Conservation (phyloP, 2,329 filamentous ascomycete genomes). For the Whalleya microplaca region DNA sequence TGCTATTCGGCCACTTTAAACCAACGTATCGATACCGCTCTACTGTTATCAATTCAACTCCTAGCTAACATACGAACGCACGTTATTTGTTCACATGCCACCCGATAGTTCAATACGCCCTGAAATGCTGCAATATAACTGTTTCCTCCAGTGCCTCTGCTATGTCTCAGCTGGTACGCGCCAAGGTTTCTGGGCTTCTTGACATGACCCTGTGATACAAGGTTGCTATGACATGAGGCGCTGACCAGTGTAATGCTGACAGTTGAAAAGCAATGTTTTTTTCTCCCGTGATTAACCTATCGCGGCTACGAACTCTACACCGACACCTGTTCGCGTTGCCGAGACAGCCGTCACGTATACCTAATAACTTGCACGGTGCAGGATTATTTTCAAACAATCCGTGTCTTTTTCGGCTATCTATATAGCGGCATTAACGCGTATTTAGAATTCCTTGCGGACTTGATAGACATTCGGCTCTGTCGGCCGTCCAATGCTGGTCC, state of each 20-base stretch:
- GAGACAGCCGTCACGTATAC: conserved; percentile 23
- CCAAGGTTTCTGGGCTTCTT: conserved; percentile 10
- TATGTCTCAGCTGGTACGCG: conserved; percentile 15
- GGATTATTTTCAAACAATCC: not conserved
- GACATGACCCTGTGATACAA: conserved; percentile 5
- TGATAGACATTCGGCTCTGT: too few species aligned
- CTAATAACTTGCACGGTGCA: not conserved
- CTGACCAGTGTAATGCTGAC: conserved; percentile 23
- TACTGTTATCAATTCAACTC: not conserved
- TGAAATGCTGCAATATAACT: conserved; percentile 2
- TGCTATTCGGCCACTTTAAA: not conserved
- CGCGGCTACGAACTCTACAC: conserved; percentile 20
- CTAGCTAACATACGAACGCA: too few species aligned
- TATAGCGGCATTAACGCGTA: not conserved
- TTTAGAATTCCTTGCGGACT: not conserved
- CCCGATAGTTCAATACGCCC: not conserved
- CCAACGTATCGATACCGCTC: not conserved
- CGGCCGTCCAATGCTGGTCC: not conserved
- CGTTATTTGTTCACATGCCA: not conserved
- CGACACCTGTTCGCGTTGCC: conserved; percentile 15
- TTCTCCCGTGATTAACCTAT: conserved; percentile 16
- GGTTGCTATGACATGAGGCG: conserved; percentile 16
- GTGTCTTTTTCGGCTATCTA: not conserved
- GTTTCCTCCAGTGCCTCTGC: conserved; percentile 6
- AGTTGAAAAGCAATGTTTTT: conserved; percentile 26